Conservation (phyloP, 2,329 filamentous ascomycete species). For the Pestalotiopsis sp. region DNA sequence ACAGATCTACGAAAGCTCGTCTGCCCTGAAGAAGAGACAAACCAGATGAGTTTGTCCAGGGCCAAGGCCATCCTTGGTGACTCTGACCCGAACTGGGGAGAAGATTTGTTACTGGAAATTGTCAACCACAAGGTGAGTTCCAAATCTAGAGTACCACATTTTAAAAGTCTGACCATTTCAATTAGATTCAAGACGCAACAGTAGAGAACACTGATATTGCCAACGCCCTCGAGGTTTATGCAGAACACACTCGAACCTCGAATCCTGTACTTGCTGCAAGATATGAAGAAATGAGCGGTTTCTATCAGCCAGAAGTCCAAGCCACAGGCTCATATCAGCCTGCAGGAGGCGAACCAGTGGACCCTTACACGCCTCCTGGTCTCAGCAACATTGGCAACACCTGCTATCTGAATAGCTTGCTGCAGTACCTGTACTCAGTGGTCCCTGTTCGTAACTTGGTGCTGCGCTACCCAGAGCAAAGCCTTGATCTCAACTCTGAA, state of each 20-base stretch:
- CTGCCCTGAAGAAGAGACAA: not conserved
- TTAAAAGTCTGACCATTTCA: not conserved
- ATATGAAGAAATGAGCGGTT: conserved; percentile 26
- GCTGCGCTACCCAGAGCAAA: conserved; percentile 72
- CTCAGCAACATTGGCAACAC: conserved; percentile 95
- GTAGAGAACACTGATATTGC: conserved; percentile 25
- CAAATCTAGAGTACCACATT: not conserved
- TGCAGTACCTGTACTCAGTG: conserved; percentile 94
- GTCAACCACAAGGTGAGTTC: conserved; percentile 26
- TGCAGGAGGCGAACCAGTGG: conserved; percentile 19
- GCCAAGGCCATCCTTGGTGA: conserved; percentile 18
- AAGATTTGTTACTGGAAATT: conserved; percentile 31
- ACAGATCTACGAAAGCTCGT: conserved; percentile 26
- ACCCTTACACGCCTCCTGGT: conserved; percentile 74
- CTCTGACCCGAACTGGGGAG: conserved; percentile 26
- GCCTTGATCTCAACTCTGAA: conserved; percentile 68
- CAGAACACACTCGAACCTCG: conserved; percentile 27
- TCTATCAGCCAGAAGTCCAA: conserved; percentile 21
- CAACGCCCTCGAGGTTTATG: conserved; percentile 30
- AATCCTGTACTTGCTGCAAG: conserved; percentile 23
- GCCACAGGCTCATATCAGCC: not conserved
- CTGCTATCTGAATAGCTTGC: conserved; percentile 93
- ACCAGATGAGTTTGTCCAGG: not conserved
- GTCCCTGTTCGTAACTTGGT: conserved; percentile 81
- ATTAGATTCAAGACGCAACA: conserved; percentile 10